These are phyloP conservation scores for Russula sp. DNA, from an alignment of 768 basidiomycete genomes.

Conservation along the genomic window DNA sequence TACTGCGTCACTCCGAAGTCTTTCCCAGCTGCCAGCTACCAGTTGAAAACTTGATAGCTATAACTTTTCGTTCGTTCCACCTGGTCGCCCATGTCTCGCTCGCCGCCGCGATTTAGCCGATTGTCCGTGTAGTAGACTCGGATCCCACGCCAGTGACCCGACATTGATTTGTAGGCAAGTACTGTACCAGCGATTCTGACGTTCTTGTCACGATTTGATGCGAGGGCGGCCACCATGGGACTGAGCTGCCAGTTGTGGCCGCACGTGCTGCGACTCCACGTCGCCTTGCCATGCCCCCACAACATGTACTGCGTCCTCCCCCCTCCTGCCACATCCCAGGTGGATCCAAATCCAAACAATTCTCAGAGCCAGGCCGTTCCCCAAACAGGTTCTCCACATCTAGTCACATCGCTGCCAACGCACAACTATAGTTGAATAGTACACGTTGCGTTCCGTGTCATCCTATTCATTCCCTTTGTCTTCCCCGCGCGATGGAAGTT, in stretches of 20 bases:
- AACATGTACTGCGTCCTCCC: not conserved
- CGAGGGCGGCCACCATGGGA: no score
- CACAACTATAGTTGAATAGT: not conserved
- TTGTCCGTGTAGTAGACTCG: no score
- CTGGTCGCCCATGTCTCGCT: no score
- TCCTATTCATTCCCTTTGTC: not conserved
- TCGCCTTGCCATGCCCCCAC: not conserved
- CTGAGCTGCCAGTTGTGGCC: no score
- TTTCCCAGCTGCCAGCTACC: no score
- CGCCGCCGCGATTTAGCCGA: no score
- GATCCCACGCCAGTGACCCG: no score
- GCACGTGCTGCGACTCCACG: no score
- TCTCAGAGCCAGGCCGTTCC: not conserved
- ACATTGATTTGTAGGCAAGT: conserved; percentile 2
- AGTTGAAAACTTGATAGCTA: no score
- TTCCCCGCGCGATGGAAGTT: not conserved
- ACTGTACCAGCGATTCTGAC: conserved; percentile 14
- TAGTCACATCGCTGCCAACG: not conserved
- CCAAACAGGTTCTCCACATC: not conserved
- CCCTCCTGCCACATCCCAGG: not conserved
- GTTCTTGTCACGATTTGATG: not conserved
- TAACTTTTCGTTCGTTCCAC: no score
- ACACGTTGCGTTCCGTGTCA: not conserved
- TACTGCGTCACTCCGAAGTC: no score
- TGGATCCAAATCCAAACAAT: not conserved